These are phyloP conservation scores for Heteromeles arbutifolia DNA, from an alignment of 306 rosid species.

Conservation along the genomic window DNA sequence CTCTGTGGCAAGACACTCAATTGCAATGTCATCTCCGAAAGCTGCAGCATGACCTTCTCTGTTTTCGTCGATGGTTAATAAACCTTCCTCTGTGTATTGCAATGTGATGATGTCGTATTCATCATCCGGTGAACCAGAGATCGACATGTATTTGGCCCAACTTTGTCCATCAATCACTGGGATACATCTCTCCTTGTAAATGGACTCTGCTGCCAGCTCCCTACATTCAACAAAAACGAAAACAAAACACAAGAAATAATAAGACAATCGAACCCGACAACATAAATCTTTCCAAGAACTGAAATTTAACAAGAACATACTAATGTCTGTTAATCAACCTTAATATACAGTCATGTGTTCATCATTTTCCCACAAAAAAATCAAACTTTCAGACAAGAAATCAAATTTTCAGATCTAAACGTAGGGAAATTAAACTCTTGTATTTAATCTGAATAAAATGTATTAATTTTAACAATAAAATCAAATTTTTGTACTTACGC, in stretches of 20 bases:
- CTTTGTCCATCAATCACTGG: slow-evolving; percentile 70
- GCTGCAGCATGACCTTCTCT: slow-evolving; percentile 92
- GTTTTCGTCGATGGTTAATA: slow-evolving; percentile 80
- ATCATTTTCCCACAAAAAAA: neutral
- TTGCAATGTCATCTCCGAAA: slow-evolving; percentile 95
- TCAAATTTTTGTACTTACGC: neutral
- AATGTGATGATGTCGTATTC: slow-evolving; percentile 87
- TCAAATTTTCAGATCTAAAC: neutral
- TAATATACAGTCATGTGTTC: neutral
- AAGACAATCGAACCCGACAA: neutral
- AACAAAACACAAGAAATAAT: slow-evolving; percentile 13
- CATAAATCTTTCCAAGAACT: neutral
- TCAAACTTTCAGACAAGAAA: neutral
- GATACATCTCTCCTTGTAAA: slow-evolving; percentile 86
- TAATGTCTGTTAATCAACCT: neutral
- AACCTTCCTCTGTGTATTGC: slow-evolving; percentile 92
- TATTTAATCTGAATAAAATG: neutral
- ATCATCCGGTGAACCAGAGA: slow-evolving; percentile 76
- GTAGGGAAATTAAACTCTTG: no score
- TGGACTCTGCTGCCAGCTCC: slow-evolving; percentile 87
- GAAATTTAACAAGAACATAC: neutral
- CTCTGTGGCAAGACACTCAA: slow-evolving; percentile 97
- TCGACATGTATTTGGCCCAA: slow-evolving; percentile 97
- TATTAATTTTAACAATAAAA: neutral
- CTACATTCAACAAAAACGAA: slow-evolving; percentile 34